Conservation (phyloP, 139 green algal genomes). For the Pycnococcus provasolii region DNA sequence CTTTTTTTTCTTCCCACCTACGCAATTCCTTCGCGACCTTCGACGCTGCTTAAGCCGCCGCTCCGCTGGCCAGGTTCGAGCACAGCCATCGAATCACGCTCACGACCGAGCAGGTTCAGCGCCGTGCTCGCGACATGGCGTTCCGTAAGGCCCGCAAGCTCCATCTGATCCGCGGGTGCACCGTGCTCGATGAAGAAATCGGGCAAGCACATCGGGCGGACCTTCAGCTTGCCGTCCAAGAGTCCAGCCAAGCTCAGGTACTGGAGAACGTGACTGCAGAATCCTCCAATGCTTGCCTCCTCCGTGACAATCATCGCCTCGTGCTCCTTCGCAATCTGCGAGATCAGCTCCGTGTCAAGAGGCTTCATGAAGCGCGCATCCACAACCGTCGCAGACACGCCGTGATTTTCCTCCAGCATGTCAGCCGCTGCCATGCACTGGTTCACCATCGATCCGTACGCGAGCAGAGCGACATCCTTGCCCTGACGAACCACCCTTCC, state of each 20-base stretch:
- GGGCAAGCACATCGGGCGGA: conserved; percentile 87
- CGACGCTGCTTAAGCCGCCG: no score
- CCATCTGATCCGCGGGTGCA: conserved; percentile 73
- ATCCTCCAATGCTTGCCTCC: conserved; percentile 92
- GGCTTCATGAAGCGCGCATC: conserved; percentile 98
- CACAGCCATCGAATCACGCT: no score
- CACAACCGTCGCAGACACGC: conserved; percentile 75
- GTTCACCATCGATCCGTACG: conserved; percentile 61
- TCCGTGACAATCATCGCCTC: conserved; percentile 71
- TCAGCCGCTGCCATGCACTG: background rate
- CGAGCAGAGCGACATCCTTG: conserved; percentile 79
- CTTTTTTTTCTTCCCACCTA: no score
- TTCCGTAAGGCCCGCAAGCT: conserved; percentile 72
- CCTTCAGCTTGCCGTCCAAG: conserved; percentile 84
- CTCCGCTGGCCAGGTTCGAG: no score
- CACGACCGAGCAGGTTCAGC: conserved; percentile 52
- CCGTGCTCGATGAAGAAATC: conserved; percentile 89
- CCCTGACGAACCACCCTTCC: conserved; percentile 68
- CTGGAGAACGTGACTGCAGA: conserved; percentile 78
- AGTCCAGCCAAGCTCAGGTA: conserved; percentile 80
- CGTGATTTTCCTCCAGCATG: conserved; percentile 35
- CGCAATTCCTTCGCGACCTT: no score
- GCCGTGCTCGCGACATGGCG: conserved; percentile 78
- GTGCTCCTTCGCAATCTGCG: conserved; percentile 68
- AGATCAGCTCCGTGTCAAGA: conserved; percentile 71